These are phyloP conservation scores for Fusarium virguliforme DNA, from an alignment of 2,329 filamentous ascomycete species.

Conservation along the genomic window DNA sequence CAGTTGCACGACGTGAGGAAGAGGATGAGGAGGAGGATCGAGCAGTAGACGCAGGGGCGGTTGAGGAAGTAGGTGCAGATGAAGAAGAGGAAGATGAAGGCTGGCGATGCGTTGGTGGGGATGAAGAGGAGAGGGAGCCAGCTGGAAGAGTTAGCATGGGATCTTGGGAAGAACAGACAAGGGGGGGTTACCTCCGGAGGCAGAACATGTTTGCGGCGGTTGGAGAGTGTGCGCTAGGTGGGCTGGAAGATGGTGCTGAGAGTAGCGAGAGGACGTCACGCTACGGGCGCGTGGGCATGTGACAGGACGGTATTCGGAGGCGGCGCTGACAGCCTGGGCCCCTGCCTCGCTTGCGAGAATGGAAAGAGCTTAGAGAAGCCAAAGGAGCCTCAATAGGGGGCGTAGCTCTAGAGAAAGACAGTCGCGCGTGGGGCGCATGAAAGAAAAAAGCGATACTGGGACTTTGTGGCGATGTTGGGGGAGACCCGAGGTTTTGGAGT, in stretches of 20 bases:
- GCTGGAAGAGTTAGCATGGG: conserved; percentile 65
- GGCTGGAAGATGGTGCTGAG: neutral
- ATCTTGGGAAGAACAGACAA: neutral
- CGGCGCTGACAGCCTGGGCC: neutral
- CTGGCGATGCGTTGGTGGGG: conserved; percentile 86
- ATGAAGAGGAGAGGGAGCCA: conserved; percentile 92
- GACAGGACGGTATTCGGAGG: conserved; percentile 16
- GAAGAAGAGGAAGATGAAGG: conserved; percentile 91
- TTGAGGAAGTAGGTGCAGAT: conserved; percentile 96
- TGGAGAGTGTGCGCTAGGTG: conserved; percentile 28
- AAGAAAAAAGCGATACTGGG: neutral
- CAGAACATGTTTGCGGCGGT: conserved; percentile 69
- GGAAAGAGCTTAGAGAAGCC: too few species aligned
- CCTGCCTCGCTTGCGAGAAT: too few species aligned
- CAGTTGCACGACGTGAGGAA: conserved; percentile 93
- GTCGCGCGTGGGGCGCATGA: conserved; percentile 37
- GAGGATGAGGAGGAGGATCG: conserved; percentile 92
- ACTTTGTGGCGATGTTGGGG: conserved; percentile 11
- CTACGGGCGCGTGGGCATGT: conserved; percentile 22
- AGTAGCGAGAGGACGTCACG: conserved; percentile 16
- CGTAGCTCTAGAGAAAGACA: neutral
- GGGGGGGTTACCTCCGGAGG: conserved; percentile 68
- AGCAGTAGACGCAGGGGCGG: conserved; percentile 98
- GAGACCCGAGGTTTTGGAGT: conserved; percentile 16
- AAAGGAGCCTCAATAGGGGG: neutral